Conservation (phyloP, 306 rosid species). For the Morella rubra region DNA sequence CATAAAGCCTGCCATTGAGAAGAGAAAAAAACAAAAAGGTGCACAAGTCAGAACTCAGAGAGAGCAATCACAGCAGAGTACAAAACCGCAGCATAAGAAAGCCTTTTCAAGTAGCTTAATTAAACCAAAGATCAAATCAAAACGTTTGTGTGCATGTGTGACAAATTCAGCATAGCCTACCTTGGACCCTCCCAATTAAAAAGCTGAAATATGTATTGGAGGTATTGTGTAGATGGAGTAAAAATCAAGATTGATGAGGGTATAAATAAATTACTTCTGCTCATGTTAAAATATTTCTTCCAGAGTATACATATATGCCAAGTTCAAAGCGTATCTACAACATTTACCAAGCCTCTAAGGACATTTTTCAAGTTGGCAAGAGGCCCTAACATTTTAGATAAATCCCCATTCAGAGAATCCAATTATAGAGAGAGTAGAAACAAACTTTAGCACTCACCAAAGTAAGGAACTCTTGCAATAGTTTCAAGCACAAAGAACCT, state of each 20-base stretch:
- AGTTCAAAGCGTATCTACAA: neutral
- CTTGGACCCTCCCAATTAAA: neutral
- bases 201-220: neutral
- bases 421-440: constrained; percentile 3
- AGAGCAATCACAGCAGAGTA: constrained; percentile 1
- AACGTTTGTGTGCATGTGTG: no score
- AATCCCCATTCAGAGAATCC: neutral
- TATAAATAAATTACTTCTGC: neutral
- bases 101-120: neutral
- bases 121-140: neutral
- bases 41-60: constrained; percentile 12
- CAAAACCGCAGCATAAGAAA: neutral
- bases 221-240: neutral
- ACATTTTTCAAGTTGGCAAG: neutral
- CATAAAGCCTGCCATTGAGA: constrained; percentile 66
- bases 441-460: constrained; percentile 55
- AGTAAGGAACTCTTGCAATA: constrained; percentile 97
- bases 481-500: constrained; percentile 96
- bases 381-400: neutral
- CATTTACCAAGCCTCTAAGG: neutral
- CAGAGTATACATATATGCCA: neutral
- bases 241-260: neutral
- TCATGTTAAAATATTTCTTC: neutral
- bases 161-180: neutral
- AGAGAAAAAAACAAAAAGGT: constrained; percentile 18